A percentile compares a stretch with the other conserved stretches of the same genome.
phyloP scores from a whole-genome alignment of 768 basidiomycete genomes.

The Podaxis pistillaris region DNA sequence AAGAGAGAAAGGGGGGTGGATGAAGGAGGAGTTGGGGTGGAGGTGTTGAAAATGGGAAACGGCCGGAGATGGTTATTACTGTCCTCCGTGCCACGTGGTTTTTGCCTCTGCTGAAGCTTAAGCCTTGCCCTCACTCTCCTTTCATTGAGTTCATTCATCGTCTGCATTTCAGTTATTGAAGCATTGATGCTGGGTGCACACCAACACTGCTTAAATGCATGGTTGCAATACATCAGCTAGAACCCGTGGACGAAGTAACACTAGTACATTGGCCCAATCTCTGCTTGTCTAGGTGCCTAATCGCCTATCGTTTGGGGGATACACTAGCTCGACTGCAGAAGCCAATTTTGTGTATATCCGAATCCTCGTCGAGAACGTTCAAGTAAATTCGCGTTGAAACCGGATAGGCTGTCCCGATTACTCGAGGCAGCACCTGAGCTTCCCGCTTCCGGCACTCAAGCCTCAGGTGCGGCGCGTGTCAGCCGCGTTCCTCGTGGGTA shows the following conservation, averaged over 20 bases:
- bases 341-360: background rate
- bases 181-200: background rate
- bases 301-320: no score
- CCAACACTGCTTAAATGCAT: background rate
- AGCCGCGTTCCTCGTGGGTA: background rate
- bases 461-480: background rate
- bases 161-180: background rate
- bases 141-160: background rate
- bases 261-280: background rate
- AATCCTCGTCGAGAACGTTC: background rate
- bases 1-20: conserved; percentile 9
- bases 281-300: no score
- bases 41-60: conserved; percentile 11
- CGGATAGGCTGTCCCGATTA: background rate
- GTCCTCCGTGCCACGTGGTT: conserved; percentile 4
- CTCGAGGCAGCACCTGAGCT: background rate
- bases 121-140: background rate
- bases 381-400: background rate
- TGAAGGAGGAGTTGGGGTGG: conserved; percentile 16
- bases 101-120: background rate
- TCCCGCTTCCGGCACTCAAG: no score
- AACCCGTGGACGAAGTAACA: background rate
- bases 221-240: background rate
- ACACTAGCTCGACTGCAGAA: no score
- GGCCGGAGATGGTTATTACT: background rate